Conservation (phyloP, 371 early-diverging fungal genomes). For the Sporodiniella umbellata region DNA sequence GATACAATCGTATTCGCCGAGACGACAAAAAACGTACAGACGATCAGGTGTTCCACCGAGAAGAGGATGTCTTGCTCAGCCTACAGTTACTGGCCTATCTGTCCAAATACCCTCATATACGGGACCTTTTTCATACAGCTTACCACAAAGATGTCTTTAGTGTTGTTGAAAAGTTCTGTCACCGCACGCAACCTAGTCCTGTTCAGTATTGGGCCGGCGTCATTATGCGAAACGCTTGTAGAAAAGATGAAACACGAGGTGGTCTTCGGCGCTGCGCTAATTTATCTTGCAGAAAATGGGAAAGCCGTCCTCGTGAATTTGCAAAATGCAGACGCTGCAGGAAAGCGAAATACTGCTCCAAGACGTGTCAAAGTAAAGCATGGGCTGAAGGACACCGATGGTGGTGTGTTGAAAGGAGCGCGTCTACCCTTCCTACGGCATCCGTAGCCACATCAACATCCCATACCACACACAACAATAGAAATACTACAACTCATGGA, state of each 20-base stretch:
- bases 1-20: conserved; percentile 25
- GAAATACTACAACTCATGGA: no score
- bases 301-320: conserved; percentile 67
- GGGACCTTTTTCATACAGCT: conserved; percentile 63
- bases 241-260: conserved; percentile 68
- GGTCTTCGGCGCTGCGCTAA: conserved; percentile 74
- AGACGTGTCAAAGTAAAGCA: conserved; percentile 69
- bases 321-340: conserved; percentile 79
- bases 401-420: conserved; percentile 72
- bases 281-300: conserved; percentile 73
- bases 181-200: conserved; percentile 58
- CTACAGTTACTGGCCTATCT: conserved; percentile 84
- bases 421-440: conserved; percentile 6
- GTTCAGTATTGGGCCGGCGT: conserved; percentile 79
- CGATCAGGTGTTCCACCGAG: conserved; percentile 64
- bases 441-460: not conserved
- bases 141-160: conserved; percentile 66
- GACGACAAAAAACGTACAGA: conserved; percentile 15
- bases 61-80: conserved; percentile 82
- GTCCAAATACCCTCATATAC: conserved; percentile 77
- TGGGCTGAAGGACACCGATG: conserved; percentile 78
- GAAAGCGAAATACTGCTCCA: conserved; percentile 79
- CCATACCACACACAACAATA: not conserved
- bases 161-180: conserved; percentile 72
- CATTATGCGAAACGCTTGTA: conserved; percentile 78